phyloP scores from a whole-genome alignment of 2,329 filamentous ascomycete genomes.

The Aspergillus clavatus region DNA sequence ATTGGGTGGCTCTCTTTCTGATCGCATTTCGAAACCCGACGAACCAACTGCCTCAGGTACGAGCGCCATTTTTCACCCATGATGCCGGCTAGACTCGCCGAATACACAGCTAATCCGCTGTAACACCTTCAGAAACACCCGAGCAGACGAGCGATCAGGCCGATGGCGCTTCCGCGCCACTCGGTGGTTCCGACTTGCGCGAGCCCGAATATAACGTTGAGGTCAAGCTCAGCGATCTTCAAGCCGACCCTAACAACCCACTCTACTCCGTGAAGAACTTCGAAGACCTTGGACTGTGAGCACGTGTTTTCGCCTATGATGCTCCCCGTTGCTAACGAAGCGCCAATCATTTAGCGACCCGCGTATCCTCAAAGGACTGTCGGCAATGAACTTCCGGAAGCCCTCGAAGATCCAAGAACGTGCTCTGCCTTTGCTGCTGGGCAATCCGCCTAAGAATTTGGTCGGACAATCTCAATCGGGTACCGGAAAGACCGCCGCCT shows the following conservation, averaged over 20 bases:
- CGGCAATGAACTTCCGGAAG: slow-evolving; percentile 81
- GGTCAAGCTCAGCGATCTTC: slow-evolving; percentile 84
- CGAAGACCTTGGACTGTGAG: slow-evolving; percentile 77
- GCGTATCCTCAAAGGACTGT: slow-evolving; percentile 70
- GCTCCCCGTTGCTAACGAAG: slow-evolving; percentile 3
- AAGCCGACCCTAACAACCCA: slow-evolving; percentile 79
- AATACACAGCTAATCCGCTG: slow-evolving; percentile 15
- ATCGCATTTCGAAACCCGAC: slow-evolving; percentile 45
- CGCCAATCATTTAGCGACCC: slow-evolving; percentile 42
- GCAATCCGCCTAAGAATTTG: slow-evolving; percentile 84
- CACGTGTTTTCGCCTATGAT: neutral
- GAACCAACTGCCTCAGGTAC: slow-evolving; percentile 29
- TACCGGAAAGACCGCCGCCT: slow-evolving; percentile 95
- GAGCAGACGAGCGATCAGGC: slow-evolving; percentile 23
- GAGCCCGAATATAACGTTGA: slow-evolving; percentile 85
- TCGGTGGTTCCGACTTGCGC: slow-evolving; percentile 50
- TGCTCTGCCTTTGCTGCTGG: slow-evolving; percentile 81
- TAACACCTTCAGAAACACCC: slow-evolving; percentile 12
- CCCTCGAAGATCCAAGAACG: slow-evolving; percentile 98
- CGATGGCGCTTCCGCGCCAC: slow-evolving; percentile 37
- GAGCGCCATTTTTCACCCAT: slow-evolving; percentile 10
- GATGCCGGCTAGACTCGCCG: slow-evolving; percentile 12
- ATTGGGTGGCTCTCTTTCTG: slow-evolving; percentile 41
- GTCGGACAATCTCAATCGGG: slow-evolving; percentile 99
- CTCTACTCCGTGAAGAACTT: slow-evolving; percentile 81